Evolutionary conservation across 306 rosid genomes (phyloP).

Genomic region (Trichosanthes truncata): DNA sequence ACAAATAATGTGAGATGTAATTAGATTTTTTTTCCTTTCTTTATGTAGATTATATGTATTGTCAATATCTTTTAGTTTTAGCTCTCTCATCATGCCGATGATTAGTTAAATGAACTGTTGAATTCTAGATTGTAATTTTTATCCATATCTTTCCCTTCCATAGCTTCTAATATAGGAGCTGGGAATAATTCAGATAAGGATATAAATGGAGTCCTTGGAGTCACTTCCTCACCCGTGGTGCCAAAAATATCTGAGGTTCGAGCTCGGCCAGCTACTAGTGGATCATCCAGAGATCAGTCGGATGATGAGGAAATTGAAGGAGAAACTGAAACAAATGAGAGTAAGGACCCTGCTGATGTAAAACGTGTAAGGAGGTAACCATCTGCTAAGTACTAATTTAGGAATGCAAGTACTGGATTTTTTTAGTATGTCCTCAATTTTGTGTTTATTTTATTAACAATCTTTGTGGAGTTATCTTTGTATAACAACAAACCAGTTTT

Average conservation of each 20-base stretch:
- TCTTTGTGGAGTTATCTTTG: neutral
- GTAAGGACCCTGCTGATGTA: constrained; percentile 56
- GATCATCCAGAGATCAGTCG: constrained; percentile 70
- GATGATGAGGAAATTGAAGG: constrained; percentile 86
- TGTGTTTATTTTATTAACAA: neutral
- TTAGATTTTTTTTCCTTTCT: neutral
- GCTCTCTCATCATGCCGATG: neutral
- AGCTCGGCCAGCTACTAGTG: constrained; percentile 47
- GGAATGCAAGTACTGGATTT: neutral
- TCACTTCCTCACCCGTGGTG: constrained; percentile 29
- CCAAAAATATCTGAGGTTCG: constrained; percentile 31
- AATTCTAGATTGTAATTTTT: neutral
- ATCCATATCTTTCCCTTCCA: constrained; percentile 6
- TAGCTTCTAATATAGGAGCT: constrained; percentile 40
- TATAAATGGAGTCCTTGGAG: constrained; percentile 28
- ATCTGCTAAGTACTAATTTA: neutral
- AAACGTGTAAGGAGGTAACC: constrained; percentile 91
- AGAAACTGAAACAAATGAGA: constrained; percentile 50
- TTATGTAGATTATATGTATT: neutral
- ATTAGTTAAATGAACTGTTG: neutral
- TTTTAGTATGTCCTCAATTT: neutral
- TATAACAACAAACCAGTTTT: neutral
- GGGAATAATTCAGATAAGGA: constrained; percentile 56
- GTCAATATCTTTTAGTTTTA: neutral
- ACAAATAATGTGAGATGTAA: neutral